phyloP scores from a whole-genome alignment of 2,329 filamentous ascomycete species.

The Diaporthe amygdali region DNA sequence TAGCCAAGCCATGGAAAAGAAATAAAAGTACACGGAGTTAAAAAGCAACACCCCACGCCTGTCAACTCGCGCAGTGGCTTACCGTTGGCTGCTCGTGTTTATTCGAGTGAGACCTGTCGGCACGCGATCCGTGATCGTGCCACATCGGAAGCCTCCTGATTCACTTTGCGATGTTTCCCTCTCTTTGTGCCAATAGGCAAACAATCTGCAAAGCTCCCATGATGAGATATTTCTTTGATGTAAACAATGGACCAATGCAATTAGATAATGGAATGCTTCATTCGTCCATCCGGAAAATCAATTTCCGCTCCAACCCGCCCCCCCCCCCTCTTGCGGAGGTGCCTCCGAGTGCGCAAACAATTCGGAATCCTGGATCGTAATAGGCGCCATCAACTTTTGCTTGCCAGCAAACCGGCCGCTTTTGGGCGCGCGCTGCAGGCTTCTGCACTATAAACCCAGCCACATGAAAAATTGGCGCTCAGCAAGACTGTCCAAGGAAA shows the following conservation, averaged over 20 bases:
- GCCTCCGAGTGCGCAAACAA: not conserved
- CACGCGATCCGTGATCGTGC: not conserved
- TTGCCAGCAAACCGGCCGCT: not conserved
- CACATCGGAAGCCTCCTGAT: constrained; percentile 10
- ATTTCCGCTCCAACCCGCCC: not conserved
- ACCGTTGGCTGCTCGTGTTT: not conserved
- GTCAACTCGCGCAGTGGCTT: not conserved
- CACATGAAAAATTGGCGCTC: not conserved
- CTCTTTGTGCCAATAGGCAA: not conserved
- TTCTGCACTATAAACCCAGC: not conserved
- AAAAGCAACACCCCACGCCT: not conserved
- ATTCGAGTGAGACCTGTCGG: constrained; percentile 10
- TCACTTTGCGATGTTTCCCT: constrained; percentile 11
- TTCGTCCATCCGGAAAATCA: not conserved
- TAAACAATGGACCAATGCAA: not conserved
- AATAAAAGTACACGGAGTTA: not conserved
- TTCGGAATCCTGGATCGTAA: not conserved
- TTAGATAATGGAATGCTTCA: not conserved
- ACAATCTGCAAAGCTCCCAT: not conserved
- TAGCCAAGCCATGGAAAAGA: too few relatives aligned
- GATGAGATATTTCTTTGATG: too few relatives aligned
- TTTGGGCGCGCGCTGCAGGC: not conserved
- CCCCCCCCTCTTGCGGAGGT: too few relatives aligned
- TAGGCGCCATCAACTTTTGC: not conserved
- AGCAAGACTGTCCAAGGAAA: not conserved